phyloP scores from a whole-genome alignment of 31 red algal genomes.

The Porphyra umbilicalis region DNA sequence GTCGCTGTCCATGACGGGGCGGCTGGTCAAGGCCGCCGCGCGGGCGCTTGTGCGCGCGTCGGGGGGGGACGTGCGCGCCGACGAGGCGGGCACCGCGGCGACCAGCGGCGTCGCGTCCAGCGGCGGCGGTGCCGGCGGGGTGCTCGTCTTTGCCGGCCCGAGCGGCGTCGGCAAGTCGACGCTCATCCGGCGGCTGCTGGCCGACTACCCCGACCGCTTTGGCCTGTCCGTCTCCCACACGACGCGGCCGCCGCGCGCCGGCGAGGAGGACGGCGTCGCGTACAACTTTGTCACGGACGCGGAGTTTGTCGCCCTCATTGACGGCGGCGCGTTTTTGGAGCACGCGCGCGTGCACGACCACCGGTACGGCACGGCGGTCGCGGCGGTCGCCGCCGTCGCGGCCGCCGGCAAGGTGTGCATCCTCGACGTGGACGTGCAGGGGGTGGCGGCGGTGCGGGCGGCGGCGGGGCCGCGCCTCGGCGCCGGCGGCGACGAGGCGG shows the following conservation, averaged over 20 bases:
- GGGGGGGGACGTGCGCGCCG: neutral
- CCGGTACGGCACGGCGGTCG: conserved; percentile 82
- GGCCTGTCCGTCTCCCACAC: conserved; percentile 79
- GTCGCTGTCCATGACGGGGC: conserved; percentile 33
- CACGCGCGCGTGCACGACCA: conserved; percentile 89
- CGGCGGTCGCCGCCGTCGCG: conserved; percentile 32
- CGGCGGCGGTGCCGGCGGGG: neutral
- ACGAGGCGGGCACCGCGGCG: neutral
- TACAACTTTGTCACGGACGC: conserved; percentile 76
- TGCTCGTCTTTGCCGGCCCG: conserved; percentile 80
- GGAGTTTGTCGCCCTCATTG: conserved; percentile 56
- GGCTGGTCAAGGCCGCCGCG: conserved; percentile 31
- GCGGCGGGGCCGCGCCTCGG: conserved; percentile 3
- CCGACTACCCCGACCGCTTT: conserved; percentile 52
- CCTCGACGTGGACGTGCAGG: conserved; percentile 83
- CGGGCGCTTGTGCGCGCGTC: conserved; percentile 16
- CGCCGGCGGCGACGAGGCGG: neutral
- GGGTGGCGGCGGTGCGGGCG: conserved; percentile 43
- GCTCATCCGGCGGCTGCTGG: conserved; percentile 59
- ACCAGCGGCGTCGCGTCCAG: neutral
- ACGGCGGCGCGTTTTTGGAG: conserved; percentile 74
- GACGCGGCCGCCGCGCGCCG: conserved; percentile 59
- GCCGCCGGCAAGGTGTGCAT: conserved; percentile 18
- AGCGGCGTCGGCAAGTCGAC: conserved; percentile 88
- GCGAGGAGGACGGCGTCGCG: conserved; percentile 67